Evolutionary conservation across 352 stramenopile species (phyloP).

Genomic region (Aphanomyces invadans): DNA sequence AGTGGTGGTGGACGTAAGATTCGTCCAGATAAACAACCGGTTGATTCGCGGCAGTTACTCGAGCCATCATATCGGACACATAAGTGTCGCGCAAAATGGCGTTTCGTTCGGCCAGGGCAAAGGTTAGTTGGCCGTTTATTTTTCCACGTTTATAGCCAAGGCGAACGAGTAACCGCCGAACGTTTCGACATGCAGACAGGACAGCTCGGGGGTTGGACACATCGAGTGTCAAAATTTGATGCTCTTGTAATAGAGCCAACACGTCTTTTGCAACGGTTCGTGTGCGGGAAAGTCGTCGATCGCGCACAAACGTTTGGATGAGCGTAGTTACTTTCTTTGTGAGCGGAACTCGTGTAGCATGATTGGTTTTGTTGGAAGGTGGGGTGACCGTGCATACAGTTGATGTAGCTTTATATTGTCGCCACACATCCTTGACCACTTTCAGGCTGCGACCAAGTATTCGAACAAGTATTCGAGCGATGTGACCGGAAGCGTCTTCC

Average conservation of each 20-base stretch:
- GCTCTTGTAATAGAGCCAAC: neutral
- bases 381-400: no score
- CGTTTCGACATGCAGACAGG: neutral
- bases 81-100: neutral
- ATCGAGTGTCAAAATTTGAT: neutral
- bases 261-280: conserved; percentile 18
- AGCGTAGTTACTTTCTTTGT: no score
- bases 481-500: no score
- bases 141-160: conserved; percentile 7
- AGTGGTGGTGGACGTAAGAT: conserved; percentile 22
- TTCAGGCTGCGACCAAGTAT: no score
- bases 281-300: neutral
- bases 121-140: neutral
- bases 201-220: neutral
- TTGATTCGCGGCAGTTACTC: neutral
- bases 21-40: no score
- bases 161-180: neutral
- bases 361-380: no score
- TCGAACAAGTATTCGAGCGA: no score
- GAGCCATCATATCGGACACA: neutral
- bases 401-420: no score
- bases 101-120: neutral
- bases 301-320: conserved; percentile 11
- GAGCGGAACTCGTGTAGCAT: no score
- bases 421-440: no score